Percentiles rank a stretch among this genome's conserved stretches.
These are phyloP conservation scores for Pythium aphanidermatum DNA, from an alignment of 352 stramenopile genomes.

Conservation along the genomic window DNA sequence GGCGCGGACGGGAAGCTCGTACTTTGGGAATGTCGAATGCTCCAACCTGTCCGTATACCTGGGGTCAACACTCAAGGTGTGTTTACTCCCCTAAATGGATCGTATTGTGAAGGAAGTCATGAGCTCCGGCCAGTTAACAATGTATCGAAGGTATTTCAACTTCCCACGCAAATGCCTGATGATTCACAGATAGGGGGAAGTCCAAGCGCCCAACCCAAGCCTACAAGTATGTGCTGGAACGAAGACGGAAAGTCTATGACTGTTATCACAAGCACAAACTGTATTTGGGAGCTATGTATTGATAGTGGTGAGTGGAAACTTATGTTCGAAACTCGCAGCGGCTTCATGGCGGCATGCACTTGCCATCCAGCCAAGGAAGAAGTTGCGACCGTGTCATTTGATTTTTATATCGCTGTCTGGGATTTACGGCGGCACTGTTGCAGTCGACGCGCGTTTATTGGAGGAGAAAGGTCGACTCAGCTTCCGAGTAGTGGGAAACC, in stretches of 20 bases:
- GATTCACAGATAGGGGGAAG: constrained; percentile 10
- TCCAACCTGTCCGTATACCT: constrained; percentile 40
- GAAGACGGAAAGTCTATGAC: constrained; percentile 43
- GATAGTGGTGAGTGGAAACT: constrained; percentile 36
- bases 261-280: constrained; percentile 51
- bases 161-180: constrained; percentile 31
- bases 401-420: constrained; percentile 51
- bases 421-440: constrained; percentile 38
- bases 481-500: constrained; percentile 19
- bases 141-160: constrained; percentile 26
- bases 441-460: constrained; percentile 28
- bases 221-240: constrained; percentile 51
- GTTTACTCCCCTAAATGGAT: constrained; percentile 43
- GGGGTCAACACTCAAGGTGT: constrained; percentile 52
- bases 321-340: constrained; percentile 46
- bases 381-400: constrained; percentile 38
- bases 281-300: constrained; percentile 57
- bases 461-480: constrained; percentile 4
- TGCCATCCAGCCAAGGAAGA: constrained; percentile 41
- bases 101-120: constrained; percentile 47
- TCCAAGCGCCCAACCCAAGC: constrained; percentile 21
- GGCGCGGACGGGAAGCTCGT: constrained; percentile 41
- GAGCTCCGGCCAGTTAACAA: constrained; percentile 27
- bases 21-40: constrained; percentile 53
- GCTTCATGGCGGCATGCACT: constrained; percentile 24